Percentiles rank a stretch among this genome's conserved stretches.
These are phyloP conservation scores for Euphorbia schlechtendalii DNA, from an alignment of 441 rosid genomes.

Conservation along the genomic window DNA sequence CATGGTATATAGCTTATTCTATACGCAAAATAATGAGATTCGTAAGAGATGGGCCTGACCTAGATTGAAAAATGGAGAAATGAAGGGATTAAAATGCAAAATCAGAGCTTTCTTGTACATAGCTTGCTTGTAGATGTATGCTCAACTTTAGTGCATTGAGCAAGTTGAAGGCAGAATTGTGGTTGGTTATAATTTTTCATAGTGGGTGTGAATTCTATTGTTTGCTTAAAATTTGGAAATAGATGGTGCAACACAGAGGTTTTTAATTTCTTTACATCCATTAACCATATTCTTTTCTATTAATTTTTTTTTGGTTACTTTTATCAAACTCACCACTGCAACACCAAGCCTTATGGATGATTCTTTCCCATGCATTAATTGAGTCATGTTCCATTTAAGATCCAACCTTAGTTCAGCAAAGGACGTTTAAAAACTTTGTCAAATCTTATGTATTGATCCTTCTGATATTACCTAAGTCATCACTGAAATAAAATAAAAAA, in stretches of 20 bases:
- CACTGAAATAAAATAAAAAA: neutral
- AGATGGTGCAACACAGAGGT: neutral
- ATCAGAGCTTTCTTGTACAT: neutral
- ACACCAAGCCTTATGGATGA: neutral
- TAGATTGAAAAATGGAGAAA: neutral
- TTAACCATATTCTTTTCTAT: neutral
- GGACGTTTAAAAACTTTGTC: neutral
- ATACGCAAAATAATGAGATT: too few relatives aligned
- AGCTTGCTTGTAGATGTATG: neutral
- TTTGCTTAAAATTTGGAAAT: neutral
- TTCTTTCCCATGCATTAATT: neutral
- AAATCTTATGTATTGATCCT: neutral
- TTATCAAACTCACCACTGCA: neutral
- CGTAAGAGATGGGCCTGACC: too few relatives aligned
- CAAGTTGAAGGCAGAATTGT: neutral
- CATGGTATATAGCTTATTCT: too few relatives aligned
- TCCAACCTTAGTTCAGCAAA: neutral
- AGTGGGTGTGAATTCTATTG: neutral
- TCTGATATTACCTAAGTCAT: neutral
- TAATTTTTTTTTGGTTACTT: neutral
- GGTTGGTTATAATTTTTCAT: neutral
- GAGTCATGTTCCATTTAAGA: neutral
- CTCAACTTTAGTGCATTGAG: neutral
- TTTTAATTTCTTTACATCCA: neutral
- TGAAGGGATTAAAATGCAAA: neutral